Conservation (phyloP, 2,329 filamentous ascomycete genomes). For the Alternaria arborescens region DNA sequence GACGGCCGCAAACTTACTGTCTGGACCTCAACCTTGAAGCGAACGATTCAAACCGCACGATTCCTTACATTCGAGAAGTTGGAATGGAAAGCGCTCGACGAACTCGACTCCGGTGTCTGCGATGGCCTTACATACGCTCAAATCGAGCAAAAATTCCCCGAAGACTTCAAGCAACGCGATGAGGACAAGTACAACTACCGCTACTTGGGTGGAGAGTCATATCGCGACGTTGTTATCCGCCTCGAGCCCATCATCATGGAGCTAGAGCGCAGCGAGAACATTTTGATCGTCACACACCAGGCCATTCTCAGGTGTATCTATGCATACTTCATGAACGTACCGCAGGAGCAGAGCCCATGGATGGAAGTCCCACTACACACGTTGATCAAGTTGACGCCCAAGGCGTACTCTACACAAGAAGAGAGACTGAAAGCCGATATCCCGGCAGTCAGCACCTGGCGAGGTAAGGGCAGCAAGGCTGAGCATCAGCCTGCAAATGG, state of each 20-base stretch:
- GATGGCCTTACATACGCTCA: slow-evolving; percentile 96
- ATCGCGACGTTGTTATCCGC: slow-evolving; percentile 96
- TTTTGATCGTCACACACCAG: slow-evolving; percentile 97
- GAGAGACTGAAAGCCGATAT: slow-evolving; percentile 89
- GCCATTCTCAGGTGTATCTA: slow-evolving; percentile 97
- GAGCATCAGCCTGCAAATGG: slow-evolving; percentile 71
- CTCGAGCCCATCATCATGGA: slow-evolving; percentile 99
- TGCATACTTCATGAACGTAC: slow-evolving; percentile 98
- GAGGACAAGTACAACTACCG: slow-evolving; percentile 99
- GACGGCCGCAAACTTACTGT: slow-evolving; percentile 74
- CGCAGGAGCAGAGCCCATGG: slow-evolving; percentile 92
- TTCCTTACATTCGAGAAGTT: slow-evolving; percentile 93
- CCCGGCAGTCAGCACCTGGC: slow-evolving; percentile 94
- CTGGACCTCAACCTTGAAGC: slow-evolving; percentile 78
- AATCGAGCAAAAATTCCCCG: slow-evolving; percentile 88
- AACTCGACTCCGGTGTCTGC: slow-evolving; percentile 95
- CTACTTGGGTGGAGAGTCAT: slow-evolving; percentile 93
- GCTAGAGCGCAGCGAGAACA: slow-evolving; percentile 92
- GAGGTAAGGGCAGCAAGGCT: slow-evolving; percentile 90
- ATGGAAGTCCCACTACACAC: slow-evolving; percentile 98
- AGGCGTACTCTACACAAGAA: slow-evolving; percentile 92
- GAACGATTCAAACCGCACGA: slow-evolving; percentile 90
- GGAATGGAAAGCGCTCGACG: slow-evolving; percentile 98
- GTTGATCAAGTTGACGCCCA: slow-evolving; percentile 93
- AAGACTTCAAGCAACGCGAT: slow-evolving; percentile 94